These are phyloP conservation scores for Avena sativa DNA, from an alignment of 176 grass and related monocot species.

Conservation along the genomic window DNA sequence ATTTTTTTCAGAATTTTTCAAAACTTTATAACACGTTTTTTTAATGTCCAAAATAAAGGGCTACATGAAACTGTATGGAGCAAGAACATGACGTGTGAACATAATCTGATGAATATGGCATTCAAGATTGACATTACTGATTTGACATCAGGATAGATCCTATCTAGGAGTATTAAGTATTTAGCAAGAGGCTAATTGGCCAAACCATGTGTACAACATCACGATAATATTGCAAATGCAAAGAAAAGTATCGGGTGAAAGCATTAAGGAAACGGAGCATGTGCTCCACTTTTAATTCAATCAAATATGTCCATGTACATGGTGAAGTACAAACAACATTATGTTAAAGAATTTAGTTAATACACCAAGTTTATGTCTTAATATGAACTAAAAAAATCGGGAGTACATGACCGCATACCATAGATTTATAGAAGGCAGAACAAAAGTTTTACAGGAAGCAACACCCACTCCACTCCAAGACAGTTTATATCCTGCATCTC, in stretches of 20 bases:
- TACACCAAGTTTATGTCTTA: neutral
- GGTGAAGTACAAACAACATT: neutral
- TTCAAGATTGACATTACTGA: no score
- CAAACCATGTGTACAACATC: slow-evolving; percentile 15
- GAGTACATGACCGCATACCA: no score
- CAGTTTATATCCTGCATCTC: neutral
- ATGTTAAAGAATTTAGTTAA: neutral
- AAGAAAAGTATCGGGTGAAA: slow-evolving; percentile 9
- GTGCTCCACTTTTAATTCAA: neutral
- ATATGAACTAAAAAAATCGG: neutral
- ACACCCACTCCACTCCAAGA: no score
- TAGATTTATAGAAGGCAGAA: no score
- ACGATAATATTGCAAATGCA: neutral
- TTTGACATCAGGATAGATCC: no score
- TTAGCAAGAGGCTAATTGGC: slow-evolving; percentile 44
- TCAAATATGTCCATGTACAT: neutral
- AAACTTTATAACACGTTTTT: no score
- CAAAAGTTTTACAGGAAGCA: no score
- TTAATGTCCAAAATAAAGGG: no score
- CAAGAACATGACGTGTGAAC: no score
- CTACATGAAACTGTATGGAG: no score
- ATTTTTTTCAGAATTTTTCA: no score
- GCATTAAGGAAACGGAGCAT: neutral
- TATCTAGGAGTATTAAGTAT: neutral
- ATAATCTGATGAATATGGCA: no score